Percentiles rank a stretch among this genome's conserved stretches.
Conservation (phyloP, 345 rosid genomes). For the Gossypium ekmanianum region DNA sequence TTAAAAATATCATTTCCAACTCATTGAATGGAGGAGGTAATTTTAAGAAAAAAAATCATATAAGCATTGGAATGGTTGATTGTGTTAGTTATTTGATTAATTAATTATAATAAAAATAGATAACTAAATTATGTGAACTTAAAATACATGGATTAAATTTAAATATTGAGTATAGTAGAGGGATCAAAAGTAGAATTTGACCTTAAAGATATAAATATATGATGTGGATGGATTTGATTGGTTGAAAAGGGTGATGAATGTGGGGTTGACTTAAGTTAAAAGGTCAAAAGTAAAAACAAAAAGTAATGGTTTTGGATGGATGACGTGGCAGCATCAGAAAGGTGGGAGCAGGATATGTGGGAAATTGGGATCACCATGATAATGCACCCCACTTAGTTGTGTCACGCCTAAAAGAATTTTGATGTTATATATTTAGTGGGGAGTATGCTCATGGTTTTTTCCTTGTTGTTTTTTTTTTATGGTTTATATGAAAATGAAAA, state of each 20-base stretch:
- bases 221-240: conserved; percentile 48
- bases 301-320: neutral
- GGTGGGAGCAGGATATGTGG: neutral
- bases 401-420: conserved; percentile 49
- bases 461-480: no score
- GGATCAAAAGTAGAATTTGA: neutral
- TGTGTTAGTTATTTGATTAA: neutral
- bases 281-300: conserved; percentile 24
- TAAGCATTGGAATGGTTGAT: no score
- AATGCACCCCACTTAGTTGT: conserved; percentile 79
- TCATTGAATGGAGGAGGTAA: neutral
- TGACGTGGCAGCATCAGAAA: conserved; percentile 24
- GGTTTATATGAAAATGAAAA: no score
- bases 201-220: conserved; percentile 2
- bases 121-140: neutral
- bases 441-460: neutral
- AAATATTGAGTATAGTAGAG: neutral
- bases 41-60: no score
- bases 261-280: conserved; percentile 36
- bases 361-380: conserved; percentile 56
- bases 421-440: neutral
- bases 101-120: neutral
- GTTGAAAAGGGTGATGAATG: conserved; percentile 25
- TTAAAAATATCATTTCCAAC: neutral
- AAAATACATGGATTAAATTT: no score